Evolutionary conservation across 164 flowering plant species (phyloP), one percentile per base, ranked within the genome.

Genomic region (Liquidambar formosana): DNA sequence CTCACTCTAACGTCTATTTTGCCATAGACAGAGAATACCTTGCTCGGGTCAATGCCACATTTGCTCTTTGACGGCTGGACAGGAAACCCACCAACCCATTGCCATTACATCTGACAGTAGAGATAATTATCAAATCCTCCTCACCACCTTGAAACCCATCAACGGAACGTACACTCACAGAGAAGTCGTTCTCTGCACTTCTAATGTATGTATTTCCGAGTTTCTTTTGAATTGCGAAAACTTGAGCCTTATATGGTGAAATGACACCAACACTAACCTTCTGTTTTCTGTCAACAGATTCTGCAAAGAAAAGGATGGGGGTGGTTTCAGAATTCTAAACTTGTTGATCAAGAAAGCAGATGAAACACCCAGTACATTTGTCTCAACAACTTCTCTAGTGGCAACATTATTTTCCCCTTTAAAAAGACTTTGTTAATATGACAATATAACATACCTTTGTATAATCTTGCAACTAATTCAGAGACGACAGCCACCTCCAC

Each of bases 81-180:
- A 85, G 77, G 62, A 82, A 83, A 5, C 88, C 86, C 12, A 85
- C 74, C 8, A 64, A 26, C 61, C 82, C 86, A 18, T 25, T 45
- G 6, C 16, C 46, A 63, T 83, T 85, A 16, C 76, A 73, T 54
- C 86, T 69, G n/a, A 83, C 84, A 12, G 83, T 79, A 11, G 87
- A 83, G 10, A 83, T 64, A 13, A 81, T 77, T 45, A 83, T 77
- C 4, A 83, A 64, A 67, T 83, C 87, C 28, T 77, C 78, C 57
- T 83, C 84, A 5, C 84, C 81, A 0, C 87, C 87, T 68, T 83
- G 84, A 65, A 79, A 83, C 19, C 84, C 84, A 77, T 83, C 84
- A 56, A 83, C 72, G 0, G 83, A 68, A 5, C 73, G 66, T 26
- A 84, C 79, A 10, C 45, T 81, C 27, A 84, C 78, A 11, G 66